Base-by-base conservation (phyloP, 352 stramenopile genomes). In the Thalassiosira allenii region DNA sequence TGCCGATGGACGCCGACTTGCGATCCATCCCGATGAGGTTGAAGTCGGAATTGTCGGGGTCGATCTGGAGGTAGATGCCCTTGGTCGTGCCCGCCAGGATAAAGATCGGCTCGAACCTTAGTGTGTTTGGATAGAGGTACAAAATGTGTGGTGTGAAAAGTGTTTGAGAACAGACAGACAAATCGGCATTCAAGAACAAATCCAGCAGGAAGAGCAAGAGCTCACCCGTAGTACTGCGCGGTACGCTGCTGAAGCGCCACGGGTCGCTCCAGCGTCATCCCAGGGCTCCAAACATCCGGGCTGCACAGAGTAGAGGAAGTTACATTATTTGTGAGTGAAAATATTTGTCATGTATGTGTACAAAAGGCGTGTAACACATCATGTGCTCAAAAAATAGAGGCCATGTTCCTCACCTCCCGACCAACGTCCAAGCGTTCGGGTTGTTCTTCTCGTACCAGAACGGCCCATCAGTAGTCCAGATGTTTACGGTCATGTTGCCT, bases 401-500 rank as follows among this genome's bases (percentile, higher is more conserved):
- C n/a, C n/a, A n/a, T n/a, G n/a, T n/a, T n/a, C n/a, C n/a, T n/a
- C n/a, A n/a, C n/a, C n/a, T n/a, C n/a, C 70, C 70, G 2, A 59
- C 6, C 20, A 66, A 61, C 47, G 12, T 17, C 70, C 70, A 79
- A 17, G 61, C 49, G 23, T 17, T 32, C 8, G 32, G 30, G 40
- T 79, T 79, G 49, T 79, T 72, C 61, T 79, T 79, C 41, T 79
- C 70, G 43, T 79, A 79, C 70, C 70, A 79, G 32, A 73, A 79
- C 1, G 32, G 32, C 9, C 56, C 69, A 12, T 70, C 59, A 1
- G 32, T 65, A 20, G n/a, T 65, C 67, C 67, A 76, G 29, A 79
- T 43, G 22, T 30, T 44, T 0, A 79, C 34, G 29, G 59, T 79
- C 14, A 72, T 33, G 47, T 70, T 66, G 17, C 64, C 58, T 2